These are phyloP conservation scores for Emericellopsis cladophorae DNA, from an alignment of 2,329 filamentous ascomycete species.

Conservation along the genomic window DNA sequence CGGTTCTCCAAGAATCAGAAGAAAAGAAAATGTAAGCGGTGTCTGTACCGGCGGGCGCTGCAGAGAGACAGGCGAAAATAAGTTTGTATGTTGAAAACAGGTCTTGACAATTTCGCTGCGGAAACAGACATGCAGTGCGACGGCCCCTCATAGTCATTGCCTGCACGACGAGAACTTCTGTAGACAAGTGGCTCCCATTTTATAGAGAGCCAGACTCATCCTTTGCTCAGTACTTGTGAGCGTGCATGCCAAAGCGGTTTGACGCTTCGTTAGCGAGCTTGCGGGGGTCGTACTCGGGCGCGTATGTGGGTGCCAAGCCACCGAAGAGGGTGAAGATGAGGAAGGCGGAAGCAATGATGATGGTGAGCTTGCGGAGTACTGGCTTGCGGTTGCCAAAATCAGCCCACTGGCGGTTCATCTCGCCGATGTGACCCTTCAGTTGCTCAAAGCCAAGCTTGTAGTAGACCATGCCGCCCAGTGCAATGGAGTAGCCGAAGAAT, in stretches of 20 bases:
- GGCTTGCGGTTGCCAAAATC: conserved; percentile 74
- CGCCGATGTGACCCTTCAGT: conserved; percentile 64
- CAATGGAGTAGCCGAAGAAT: conserved; percentile 75
- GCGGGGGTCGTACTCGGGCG: conserved; percentile 38
- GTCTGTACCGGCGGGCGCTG: neutral
- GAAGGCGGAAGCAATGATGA: conserved; percentile 51
- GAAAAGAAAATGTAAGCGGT: neutral
- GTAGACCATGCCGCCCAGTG: conserved; percentile 63
- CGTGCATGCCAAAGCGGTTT: conserved; percentile 30
- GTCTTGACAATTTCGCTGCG: too few relatives aligned
- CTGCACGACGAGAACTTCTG: too few relatives aligned
- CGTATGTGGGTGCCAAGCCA: conserved; percentile 49
- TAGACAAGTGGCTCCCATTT: too few relatives aligned
- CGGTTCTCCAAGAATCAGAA: conserved; percentile 6
- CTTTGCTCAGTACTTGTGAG: neutral
- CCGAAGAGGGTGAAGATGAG: conserved; percentile 59
- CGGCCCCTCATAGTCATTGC: too few relatives aligned
- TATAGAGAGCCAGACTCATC: too few relatives aligned
- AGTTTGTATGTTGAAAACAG: too few relatives aligned
- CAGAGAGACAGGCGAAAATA: too few relatives aligned
- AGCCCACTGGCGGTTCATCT: conserved; percentile 67
- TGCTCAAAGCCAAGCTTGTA: conserved; percentile 80
- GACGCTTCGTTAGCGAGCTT: conserved; percentile 35
- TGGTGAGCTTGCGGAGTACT: conserved; percentile 62
- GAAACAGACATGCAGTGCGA: too few relatives aligned